phyloP scores from a whole-genome alignment of 1,284 basidiomycete species.

The Melampsora abietis-canadensis region DNA sequence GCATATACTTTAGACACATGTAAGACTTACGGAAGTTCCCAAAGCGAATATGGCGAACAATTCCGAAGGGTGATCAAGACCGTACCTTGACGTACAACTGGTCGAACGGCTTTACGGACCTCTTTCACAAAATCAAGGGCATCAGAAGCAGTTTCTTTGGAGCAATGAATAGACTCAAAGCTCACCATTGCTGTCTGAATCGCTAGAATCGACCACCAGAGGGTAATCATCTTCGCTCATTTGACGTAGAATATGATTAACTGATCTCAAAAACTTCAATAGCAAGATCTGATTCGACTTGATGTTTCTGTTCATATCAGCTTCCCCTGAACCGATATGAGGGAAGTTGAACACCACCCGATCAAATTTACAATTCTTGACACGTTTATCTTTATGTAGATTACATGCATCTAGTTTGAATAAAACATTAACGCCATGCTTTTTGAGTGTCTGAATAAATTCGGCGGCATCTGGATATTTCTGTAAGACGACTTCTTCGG shows the following conservation, averaged over 20 bases:
- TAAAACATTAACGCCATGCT: slow-evolving; percentile 67
- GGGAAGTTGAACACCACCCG: slow-evolving; percentile 92
- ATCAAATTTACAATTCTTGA: slow-evolving; percentile 62
- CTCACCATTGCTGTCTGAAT: not conserved
- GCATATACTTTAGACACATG: slow-evolving; percentile 47
- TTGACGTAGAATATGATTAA: slow-evolving; percentile 62
- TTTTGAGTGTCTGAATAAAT: slow-evolving; percentile 63
- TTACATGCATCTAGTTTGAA: slow-evolving; percentile 82
- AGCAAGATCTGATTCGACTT: slow-evolving; percentile 85
- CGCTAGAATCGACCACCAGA: not conserved
- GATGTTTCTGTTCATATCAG: slow-evolving; percentile 91
- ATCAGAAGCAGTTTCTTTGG: not conserved
- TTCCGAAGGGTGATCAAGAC: slow-evolving; percentile 43
- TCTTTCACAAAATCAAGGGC: not conserved
- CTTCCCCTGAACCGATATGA: slow-evolving; percentile 88
- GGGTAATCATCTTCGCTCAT: not conserved
- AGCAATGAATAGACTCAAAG: not conserved
- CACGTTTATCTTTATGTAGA: slow-evolving; percentile 61
- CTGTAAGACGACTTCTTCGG: slow-evolving; percentile 67
- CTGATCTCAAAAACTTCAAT: slow-evolving; percentile 76
- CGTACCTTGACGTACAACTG: slow-evolving; percentile 3
- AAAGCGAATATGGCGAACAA: slow-evolving; percentile 74
- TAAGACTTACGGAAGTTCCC: slow-evolving; percentile 59
- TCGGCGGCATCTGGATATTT: slow-evolving; percentile 78
- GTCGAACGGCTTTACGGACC: not conserved